Base-by-base conservation (phyloP, 129 eudicot species). In the Apium graveolens region DNA sequence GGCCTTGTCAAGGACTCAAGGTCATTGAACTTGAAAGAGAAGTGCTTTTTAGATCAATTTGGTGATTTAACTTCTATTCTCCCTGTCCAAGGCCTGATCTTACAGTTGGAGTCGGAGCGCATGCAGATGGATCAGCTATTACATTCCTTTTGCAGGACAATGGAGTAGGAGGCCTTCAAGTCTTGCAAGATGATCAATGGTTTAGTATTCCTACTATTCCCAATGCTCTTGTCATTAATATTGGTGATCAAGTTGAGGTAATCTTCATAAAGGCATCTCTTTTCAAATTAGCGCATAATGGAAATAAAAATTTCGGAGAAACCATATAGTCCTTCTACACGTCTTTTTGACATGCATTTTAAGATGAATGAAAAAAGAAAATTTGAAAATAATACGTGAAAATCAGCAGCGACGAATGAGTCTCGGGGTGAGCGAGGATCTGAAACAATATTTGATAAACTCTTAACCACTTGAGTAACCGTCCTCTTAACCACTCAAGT, bases 201-300 rank as follows among this genome's bases (percentile, higher is more conserved):
- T 84, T 74, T 74, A 49, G 51, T 13, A 85, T 89, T 32, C 88
- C 92, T 24, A 70, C 73, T 13, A 5, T 80, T 27, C 83, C 88
- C 53, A 41, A 86, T 42, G 88, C 92, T 44, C 66, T 88, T 63
- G 53, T 89, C 45, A 27, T 89, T 26, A 82, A 77, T 73, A 74
- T 81, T 39, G 92, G 93, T 46, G 93, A 89, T 43, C 87, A 81
- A 72, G 51, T 46, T 18, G 90, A 89, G 90, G 88, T 89, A 82
- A 70, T 66, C 12, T 3, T 12, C 26, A 29, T 18, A 14, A 32
- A 38, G 21, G 27, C 4, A 18, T 6, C 6, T 26, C 39, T 31
- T 34, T 3, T 26, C 73, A 11, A 34, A 68, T 27, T 13, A 5
- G 11, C 3, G 34, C 71, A 31, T 11, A 55, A 26, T 14, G 16